phyloP scores from a whole-genome alignment of 2,329 filamentous ascomycete species.

The Lecanoromycetidae sp. region DNA sequence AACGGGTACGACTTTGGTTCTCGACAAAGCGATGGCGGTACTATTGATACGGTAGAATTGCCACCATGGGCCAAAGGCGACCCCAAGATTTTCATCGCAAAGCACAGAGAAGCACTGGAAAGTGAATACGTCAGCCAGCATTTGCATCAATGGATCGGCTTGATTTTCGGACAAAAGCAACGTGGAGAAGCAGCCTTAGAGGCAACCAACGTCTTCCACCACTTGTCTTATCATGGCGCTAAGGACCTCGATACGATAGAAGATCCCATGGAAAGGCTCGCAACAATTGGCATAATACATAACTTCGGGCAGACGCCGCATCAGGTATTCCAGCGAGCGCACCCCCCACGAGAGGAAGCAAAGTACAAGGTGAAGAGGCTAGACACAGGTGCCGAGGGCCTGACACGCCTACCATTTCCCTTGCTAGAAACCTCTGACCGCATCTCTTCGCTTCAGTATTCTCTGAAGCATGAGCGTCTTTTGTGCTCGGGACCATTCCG shows the following conservation, averaged over 20 bases:
- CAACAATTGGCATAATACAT: slow-evolving; percentile 91
- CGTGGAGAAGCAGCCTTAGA: slow-evolving; percentile 85
- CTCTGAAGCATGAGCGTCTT: slow-evolving; percentile 66
- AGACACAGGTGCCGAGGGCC: slow-evolving; percentile 62
- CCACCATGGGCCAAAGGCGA: slow-evolving; percentile 96
- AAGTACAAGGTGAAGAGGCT: slow-evolving; percentile 55
- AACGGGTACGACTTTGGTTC: slow-evolving; percentile 91
- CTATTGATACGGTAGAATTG: slow-evolving; percentile 76
- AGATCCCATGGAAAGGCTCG: slow-evolving; percentile 73
- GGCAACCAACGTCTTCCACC: slow-evolving; percentile 88
- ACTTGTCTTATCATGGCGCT: slow-evolving; percentile 86
- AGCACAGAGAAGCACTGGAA: slow-evolving; percentile 90
- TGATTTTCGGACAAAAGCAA: slow-evolving; percentile 90
- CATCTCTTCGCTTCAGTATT: slow-evolving; percentile 67
- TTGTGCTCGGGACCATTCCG: slow-evolving; percentile 74
- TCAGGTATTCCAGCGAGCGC: slow-evolving; percentile 76
- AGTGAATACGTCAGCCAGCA: slow-evolving; percentile 84
- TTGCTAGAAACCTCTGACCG: slow-evolving; percentile 66
- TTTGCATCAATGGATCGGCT: slow-evolving; percentile 88
- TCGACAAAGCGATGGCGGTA: slow-evolving; percentile 65
- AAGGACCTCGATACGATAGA: slow-evolving; percentile 85
- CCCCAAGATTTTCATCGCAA: slow-evolving; percentile 86
- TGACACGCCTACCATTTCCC: slow-evolving; percentile 68
- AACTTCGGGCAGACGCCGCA: slow-evolving; percentile 97
- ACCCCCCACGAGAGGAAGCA: slow-evolving; percentile 61